These are phyloP conservation scores for Carex parvula DNA, from an alignment of 176 grass and related monocot species.

Conservation along the genomic window DNA sequence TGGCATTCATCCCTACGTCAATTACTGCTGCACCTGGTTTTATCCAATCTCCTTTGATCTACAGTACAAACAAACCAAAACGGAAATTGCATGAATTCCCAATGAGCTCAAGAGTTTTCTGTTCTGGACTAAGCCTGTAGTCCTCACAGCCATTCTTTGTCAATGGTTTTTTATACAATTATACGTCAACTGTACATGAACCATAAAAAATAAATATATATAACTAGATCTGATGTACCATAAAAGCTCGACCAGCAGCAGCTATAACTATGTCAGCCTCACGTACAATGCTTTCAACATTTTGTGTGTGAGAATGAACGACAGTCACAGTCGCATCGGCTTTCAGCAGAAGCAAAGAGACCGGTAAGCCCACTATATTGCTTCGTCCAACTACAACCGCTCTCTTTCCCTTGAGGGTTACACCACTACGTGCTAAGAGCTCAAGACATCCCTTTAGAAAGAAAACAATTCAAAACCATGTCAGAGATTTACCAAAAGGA, in stretches of 20 bases:
- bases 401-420: constrained; percentile 64
- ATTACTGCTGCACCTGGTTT: constrained; percentile 87
- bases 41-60: constrained; percentile 98
- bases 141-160: neutral
- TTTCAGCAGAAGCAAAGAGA: constrained; percentile 87
- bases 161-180: neutral
- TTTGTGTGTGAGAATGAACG: constrained; percentile 67
- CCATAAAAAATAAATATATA: neutral
- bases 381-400: constrained; percentile 88
- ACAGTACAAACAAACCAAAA: constrained; percentile 20
- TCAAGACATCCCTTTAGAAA: constrained; percentile 81
- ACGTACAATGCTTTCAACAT: constrained; percentile 59
- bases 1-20: constrained; percentile 74
- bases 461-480: neutral
- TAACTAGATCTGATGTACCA: constrained; percentile 42
- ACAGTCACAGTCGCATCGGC: constrained; percentile 78
- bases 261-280: constrained; percentile 83
- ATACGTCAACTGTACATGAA: neutral
- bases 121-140: neutral
- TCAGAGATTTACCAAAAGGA: neutral
- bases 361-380: constrained; percentile 88
- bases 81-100: neutral
- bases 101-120: neutral
- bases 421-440: constrained; percentile 65
- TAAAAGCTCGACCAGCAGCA: constrained; percentile 89